These are phyloP conservation scores for Kodamaea fukazawae DNA, from an alignment of 805 yeast genomes.

Conservation along the genomic window DNA sequence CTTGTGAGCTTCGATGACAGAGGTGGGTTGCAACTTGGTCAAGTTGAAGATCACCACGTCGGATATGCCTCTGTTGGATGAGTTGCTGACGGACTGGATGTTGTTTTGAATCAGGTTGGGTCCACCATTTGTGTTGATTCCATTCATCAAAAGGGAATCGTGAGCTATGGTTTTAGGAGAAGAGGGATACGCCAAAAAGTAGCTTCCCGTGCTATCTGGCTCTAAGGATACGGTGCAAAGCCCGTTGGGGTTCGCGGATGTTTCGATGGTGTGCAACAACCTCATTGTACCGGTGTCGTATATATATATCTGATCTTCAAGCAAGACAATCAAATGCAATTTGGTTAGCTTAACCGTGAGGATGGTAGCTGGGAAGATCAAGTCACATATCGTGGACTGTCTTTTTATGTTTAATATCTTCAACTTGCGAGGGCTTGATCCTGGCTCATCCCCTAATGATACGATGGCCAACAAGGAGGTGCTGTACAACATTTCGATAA, in stretches of 20 bases:
- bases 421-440: slow-evolving; percentile 74
- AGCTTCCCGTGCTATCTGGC: slow-evolving; percentile 35
- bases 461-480: slow-evolving; percentile 85
- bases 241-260: slow-evolving; percentile 47
- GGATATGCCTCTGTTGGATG: slow-evolving; percentile 51
- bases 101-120: slow-evolving; percentile 37
- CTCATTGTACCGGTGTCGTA: slow-evolving; percentile 42
- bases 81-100: slow-evolving; percentile 38
- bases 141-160: slow-evolving; percentile 40
- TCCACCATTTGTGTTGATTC: slow-evolving; percentile 42
- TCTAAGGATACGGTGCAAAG: slow-evolving; percentile 57
- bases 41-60: slow-evolving; percentile 81
- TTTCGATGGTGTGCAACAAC: slow-evolving; percentile 44
- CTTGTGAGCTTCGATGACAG: slow-evolving; percentile 84
- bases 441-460: slow-evolving; percentile 70
- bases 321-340: slow-evolving; percentile 32
- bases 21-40: slow-evolving; percentile 66
- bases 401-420: slow-evolving; percentile 82
- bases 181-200: slow-evolving; percentile 69
- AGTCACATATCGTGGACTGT: slow-evolving; percentile 42
- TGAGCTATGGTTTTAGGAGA: slow-evolving; percentile 59
- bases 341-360: slow-evolving; percentile 38
- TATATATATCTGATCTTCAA: slow-evolving; percentile 44
- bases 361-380: slow-evolving; percentile 41
- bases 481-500: slow-evolving; percentile 86